Evolutionary conservation across 1,284 basidiomycete species (phyloP).

Genomic region (Moniliophthora roreri): DNA sequence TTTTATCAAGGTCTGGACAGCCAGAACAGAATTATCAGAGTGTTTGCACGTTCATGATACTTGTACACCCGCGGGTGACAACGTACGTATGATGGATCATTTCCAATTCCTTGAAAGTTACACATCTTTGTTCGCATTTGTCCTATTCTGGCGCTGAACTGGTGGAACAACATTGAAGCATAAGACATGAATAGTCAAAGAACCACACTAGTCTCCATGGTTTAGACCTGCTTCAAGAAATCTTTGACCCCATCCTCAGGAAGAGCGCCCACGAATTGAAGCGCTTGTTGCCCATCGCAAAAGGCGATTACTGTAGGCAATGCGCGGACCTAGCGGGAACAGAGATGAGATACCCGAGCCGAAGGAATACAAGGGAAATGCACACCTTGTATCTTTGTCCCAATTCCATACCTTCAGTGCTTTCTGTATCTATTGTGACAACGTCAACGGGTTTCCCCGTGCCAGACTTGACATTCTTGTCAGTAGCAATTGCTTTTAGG

Average conservation of each 20-base stretch:
- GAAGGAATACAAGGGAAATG: conserved; percentile 17
- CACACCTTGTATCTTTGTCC: conserved; percentile 48
- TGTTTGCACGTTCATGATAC: no score
- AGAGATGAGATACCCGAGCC: conserved; percentile 6
- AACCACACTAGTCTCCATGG: neutral
- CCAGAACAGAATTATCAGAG: no score
- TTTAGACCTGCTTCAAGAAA: conserved; percentile 47
- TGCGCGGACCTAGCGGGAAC: conserved; percentile 53
- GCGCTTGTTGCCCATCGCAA: conserved; percentile 52
- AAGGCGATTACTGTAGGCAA: conserved; percentile 76
- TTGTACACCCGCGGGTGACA: no score
- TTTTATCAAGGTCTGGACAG: neutral
- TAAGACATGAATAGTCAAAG: no score
- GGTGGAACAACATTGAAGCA: no score
- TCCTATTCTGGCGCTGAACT: no score
- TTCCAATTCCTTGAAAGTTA: no score
- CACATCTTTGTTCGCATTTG: no score
- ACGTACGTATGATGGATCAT: no score
- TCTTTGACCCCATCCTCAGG: conserved; percentile 45
- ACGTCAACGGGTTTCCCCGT: conserved; percentile 61
- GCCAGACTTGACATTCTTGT: conserved; percentile 45
- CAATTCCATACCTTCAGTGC: conserved; percentile 50
- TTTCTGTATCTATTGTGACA: conserved; percentile 67
- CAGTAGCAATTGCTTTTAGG: conserved; percentile 51
- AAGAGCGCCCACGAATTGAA: conserved; percentile 62